Conservation (phyloP, 306 rosid species). For the Ormosia emarginata region DNA sequence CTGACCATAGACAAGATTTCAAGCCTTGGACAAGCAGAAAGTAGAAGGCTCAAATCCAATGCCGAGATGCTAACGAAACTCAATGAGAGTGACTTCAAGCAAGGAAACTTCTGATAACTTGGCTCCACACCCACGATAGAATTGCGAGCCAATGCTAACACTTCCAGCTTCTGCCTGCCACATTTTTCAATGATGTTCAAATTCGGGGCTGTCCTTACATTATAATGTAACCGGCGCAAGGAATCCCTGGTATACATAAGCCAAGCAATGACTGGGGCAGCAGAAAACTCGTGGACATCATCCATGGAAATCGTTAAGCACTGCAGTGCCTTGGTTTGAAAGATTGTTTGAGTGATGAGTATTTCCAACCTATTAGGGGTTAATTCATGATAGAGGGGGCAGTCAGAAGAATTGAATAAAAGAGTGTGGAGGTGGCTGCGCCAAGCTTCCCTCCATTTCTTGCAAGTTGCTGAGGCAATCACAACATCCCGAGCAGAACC, state of each 20-base stretch:
- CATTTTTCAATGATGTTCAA: constrained; percentile 71
- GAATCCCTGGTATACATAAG: constrained; percentile 77
- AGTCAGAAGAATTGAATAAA: constrained; percentile 61
- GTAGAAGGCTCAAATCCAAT: constrained; percentile 66
- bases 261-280: constrained; percentile 75
- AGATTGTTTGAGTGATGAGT: constrained; percentile 74
- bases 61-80: constrained; percentile 57
- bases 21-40: constrained; percentile 61
- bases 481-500: constrained; percentile 82
- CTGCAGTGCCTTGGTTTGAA: constrained; percentile 63
- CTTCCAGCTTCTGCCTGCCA: constrained; percentile 52
- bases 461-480: constrained; percentile 74
- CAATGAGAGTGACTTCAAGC: constrained; percentile 56
- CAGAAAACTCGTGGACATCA: constrained; percentile 56
- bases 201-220: constrained; percentile 54
- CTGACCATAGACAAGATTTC: constrained; percentile 45
- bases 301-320: constrained; percentile 59
- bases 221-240: constrained; percentile 44
- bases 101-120: constrained; percentile 60
- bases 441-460: constrained; percentile 80
- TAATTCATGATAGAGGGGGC: constrained; percentile 52
- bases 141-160: constrained; percentile 55
- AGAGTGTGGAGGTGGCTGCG: constrained; percentile 57
- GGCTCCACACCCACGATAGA: constrained; percentile 61
- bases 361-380: constrained; percentile 54